These are phyloP conservation scores for Solanum tarijense DNA, from an alignment of 257 asterid species.

Conservation along the genomic window DNA sequence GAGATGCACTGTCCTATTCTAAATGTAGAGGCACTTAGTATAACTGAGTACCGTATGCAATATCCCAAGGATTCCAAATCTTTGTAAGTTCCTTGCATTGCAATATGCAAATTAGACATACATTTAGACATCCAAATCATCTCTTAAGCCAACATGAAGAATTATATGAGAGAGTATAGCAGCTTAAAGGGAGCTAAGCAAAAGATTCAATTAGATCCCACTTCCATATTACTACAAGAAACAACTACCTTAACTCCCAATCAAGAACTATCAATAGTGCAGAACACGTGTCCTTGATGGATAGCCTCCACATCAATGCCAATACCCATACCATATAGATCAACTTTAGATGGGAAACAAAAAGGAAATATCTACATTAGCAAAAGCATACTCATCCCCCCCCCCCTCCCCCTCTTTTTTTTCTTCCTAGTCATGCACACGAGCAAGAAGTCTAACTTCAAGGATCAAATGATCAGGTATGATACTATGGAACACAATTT, in stretches of 20 bases:
- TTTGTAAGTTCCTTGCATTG: neutral
- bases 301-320: neutral
- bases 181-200: neutral
- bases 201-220: neutral
- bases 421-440: neutral
- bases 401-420: neutral
- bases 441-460: neutral
- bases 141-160: neutral
- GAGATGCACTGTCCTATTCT: neutral
- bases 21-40: neutral
- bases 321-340: neutral
- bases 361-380: neutral
- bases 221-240: neutral
- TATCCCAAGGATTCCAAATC: neutral
- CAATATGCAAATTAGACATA: neutral
- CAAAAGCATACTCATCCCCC: neutral
- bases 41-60: neutral
- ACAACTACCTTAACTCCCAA: neutral
- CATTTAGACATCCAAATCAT: neutral
- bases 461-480: neutral
- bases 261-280: neutral
- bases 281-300: neutral
- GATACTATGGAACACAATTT: neutral
- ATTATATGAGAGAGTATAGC: neutral
- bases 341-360: neutral